These are phyloP conservation scores for Phanerochaete sordida DNA, from an alignment of 768 basidiomycete species.

Conservation along the genomic window DNA sequence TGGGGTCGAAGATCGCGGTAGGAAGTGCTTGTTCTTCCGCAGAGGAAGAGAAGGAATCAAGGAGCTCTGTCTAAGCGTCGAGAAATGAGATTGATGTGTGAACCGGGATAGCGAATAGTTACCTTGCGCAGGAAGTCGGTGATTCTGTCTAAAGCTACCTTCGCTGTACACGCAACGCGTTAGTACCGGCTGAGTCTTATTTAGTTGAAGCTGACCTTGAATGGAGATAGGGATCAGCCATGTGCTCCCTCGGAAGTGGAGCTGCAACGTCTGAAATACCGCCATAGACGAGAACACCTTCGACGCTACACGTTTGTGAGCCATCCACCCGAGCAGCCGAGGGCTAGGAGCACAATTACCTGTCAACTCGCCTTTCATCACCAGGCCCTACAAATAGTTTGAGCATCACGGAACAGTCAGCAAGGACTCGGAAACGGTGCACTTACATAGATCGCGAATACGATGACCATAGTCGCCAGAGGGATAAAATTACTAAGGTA, in stretches of 20 bases:
- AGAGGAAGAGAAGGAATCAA: slow-evolving; percentile 41
- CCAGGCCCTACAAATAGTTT: slow-evolving; percentile 25
- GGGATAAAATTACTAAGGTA: slow-evolving; percentile 58
- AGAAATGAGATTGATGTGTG: not conserved
- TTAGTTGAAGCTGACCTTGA: too few species aligned
- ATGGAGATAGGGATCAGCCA: too few species aligned
- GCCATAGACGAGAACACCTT: too few species aligned
- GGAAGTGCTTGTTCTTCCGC: slow-evolving; percentile 19
- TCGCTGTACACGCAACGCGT: too few species aligned
- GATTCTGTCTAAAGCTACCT: slow-evolving; percentile 13
- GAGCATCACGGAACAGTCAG: not conserved
- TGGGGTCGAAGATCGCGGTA: not conserved
- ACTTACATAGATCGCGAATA: slow-evolving; percentile 54
- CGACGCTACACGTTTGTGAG: too few species aligned
- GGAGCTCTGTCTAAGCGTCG: slow-evolving; percentile 40
- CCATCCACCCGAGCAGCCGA: too few species aligned
- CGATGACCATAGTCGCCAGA: slow-evolving; percentile 56
- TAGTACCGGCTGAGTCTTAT: too few species aligned
- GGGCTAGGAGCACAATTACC: too few species aligned
- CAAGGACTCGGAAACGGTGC: not conserved
- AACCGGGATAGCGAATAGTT: not conserved
- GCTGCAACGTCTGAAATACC: too few species aligned
- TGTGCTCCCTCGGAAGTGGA: too few species aligned
- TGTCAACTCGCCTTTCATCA: slow-evolving; percentile 27
- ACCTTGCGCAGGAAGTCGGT: slow-evolving; percentile 13